Evolutionary conservation across 441 rosid species (phyloP), one percentile per base, ranked within the genome.

Genomic region (Pelargonium citronellum): DNA sequence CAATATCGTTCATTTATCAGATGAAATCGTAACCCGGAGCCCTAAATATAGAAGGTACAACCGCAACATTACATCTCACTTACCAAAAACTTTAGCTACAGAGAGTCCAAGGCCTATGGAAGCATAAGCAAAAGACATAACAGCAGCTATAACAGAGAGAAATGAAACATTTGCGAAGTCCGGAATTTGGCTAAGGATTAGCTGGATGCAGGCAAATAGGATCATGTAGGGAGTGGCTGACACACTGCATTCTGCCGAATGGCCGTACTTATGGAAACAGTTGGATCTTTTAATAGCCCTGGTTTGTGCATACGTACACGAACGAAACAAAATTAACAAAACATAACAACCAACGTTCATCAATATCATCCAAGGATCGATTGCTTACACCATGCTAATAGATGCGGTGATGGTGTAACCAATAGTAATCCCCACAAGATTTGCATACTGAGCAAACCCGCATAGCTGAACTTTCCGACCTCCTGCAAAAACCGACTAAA

Each of bases 361-460:
- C 8, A 37, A 37, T 5, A 34, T 34, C 1, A 37, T 37, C 41
- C 5, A 37, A 37, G 7, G 8, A 5, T 47, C 5, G 53, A 1
- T 47, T 47, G 53, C 53, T 87, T 85, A 92, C 96, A 91, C 96
- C 89, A 92, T 87, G 76, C 98, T 92, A 39, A 92, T 91, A 19
- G 98, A 92, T 8, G 92, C 92, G 24, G 98, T 92, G 73, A 92
- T 92, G n/a, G 95, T 90, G 79, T 92, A 92, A 44, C 98, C 96
- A 53, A 92, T 64, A 1, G 94, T 87, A 66, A 87, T 64, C 37
- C 98, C 98, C 20, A 89, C 37, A 7, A 92, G 79, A 79, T 87
- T 92, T 15, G 73, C 86, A 70, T 86, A 89, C 74, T 92, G 96
- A 71, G 96, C 95, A 79, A 87, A 64, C 13, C 96, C 96, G 68